Conservation (phyloP, 2,329 filamentous ascomycete species). For the Xylaria sp. region DNA sequence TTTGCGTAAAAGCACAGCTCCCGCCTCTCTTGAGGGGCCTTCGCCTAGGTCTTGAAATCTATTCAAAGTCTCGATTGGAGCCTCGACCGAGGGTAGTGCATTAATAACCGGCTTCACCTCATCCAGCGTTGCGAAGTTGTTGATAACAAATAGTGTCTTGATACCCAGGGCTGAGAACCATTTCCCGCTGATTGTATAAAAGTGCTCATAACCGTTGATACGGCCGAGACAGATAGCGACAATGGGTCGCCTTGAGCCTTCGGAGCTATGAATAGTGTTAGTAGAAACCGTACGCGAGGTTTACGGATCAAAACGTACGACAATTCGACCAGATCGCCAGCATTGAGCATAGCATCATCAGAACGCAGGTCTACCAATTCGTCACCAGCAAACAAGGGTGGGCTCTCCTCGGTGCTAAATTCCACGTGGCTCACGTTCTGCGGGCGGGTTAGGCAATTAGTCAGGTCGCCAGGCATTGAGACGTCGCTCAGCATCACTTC, state of each 20-base stretch:
- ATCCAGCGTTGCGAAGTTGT: constrained; percentile 55
- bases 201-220: constrained; percentile 63
- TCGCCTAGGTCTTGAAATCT: constrained; percentile 54
- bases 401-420: constrained; percentile 45
- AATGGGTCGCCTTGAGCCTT: constrained; percentile 58
- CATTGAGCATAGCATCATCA: constrained; percentile 47
- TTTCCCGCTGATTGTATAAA: constrained; percentile 64
- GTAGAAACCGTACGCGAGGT: background rate
- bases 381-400: constrained; percentile 52
- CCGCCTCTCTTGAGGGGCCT: constrained; percentile 58
- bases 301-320: constrained; percentile 45
- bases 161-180: constrained; percentile 59
- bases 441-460: constrained; percentile 53
- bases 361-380: constrained; percentile 53
- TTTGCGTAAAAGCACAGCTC: constrained; percentile 57
- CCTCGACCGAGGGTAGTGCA: constrained; percentile 51
- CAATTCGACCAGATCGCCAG: constrained; percentile 65
- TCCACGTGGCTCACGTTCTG: constrained; percentile 48
- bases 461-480: constrained; percentile 44
- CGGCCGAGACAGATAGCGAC: constrained; percentile 65
- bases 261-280: constrained; percentile 44
- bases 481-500: constrained; percentile 47
- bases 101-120: constrained; percentile 58
- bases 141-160: constrained; percentile 62
- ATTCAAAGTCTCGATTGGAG: constrained; percentile 49